Conservation (phyloP, 1,139 yeast species). For the Hemisphaericaspora xylofermentans region DNA sequence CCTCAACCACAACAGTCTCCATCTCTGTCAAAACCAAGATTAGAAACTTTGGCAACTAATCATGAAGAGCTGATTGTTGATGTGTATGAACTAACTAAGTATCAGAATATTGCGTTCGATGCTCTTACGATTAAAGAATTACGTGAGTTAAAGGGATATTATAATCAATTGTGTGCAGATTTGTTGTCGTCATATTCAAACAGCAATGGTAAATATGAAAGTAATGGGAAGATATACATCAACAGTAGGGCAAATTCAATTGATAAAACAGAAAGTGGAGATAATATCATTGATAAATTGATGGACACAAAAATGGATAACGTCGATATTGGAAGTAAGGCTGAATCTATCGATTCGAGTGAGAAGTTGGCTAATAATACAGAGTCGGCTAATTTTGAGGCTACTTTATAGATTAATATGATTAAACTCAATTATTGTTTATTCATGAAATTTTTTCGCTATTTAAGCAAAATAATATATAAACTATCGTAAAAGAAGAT, state of each 20-base stretch:
- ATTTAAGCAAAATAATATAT: background rate
- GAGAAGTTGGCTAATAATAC: slow-evolving; percentile 7
- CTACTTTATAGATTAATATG: slow-evolving; percentile 11
- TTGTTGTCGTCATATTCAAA: slow-evolving; percentile 4
- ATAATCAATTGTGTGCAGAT: slow-evolving; percentile 37
- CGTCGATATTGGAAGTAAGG: slow-evolving; percentile 10
- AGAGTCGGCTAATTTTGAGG: background rate
- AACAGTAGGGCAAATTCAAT: slow-evolving; percentile 9
- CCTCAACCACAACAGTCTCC: slow-evolving; percentile 3
- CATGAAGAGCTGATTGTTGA: slow-evolving; percentile 12
- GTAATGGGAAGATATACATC: slow-evolving; percentile 8
- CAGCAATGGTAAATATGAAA: slow-evolving; percentile 7
- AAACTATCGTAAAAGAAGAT: background rate
- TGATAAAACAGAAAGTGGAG: slow-evolving; percentile 8
- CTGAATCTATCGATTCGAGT: slow-evolving; percentile 13
- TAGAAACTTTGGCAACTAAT: slow-evolving; percentile 16
- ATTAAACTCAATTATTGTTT: too few species aligned
- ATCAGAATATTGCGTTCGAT: slow-evolving; percentile 37
- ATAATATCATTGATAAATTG: slow-evolving; percentile 10
- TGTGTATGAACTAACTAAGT: slow-evolving; percentile 30
- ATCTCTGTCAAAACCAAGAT: slow-evolving; percentile 2
- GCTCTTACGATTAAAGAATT: slow-evolving; percentile 37
- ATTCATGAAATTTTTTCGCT: background rate
- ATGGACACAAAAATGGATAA: slow-evolving; percentile 6
- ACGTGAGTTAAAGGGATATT: slow-evolving; percentile 31